Conservation (phyloP, 306 rosid genomes). For the Vicia villosa region DNA sequence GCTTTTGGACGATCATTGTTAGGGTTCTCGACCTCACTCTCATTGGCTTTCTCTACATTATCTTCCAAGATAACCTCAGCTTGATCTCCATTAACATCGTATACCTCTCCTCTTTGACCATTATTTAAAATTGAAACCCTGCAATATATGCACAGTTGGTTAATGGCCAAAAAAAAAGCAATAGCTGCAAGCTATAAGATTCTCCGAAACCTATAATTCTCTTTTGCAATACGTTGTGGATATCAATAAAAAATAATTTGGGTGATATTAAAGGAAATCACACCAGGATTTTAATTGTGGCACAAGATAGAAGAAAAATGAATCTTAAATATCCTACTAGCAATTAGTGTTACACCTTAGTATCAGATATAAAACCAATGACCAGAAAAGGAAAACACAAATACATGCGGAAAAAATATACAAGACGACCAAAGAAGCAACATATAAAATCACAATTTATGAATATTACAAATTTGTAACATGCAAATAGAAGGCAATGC, state of each 20-base stretch:
- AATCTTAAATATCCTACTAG: neutral
- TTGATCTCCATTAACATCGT: slow-evolving; percentile 78
- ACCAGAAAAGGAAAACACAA: no score
- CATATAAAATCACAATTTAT: neutral
- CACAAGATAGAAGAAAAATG: slow-evolving; percentile 15
- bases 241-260: slow-evolving; percentile 2
- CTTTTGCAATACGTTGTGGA: slow-evolving; percentile 1
- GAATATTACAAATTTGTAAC: slow-evolving; percentile 19
- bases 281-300: slow-evolving; percentile 7
- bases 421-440: no score
- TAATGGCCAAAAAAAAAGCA: slow-evolving; percentile 24
- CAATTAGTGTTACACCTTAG: neutral
- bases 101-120: slow-evolving; percentile 89
- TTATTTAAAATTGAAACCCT: slow-evolving; percentile 83
- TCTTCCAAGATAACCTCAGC: slow-evolving; percentile 81
- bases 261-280: slow-evolving; percentile 5
- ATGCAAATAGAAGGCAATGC: slow-evolving; percentile 7
- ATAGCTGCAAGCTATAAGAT: slow-evolving; percentile 12
- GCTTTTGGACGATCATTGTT: slow-evolving; percentile 45
- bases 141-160: slow-evolving; percentile 38
- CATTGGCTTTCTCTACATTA: slow-evolving; percentile 49
- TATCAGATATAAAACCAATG: no score
- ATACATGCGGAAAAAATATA: no score
- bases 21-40: slow-evolving; percentile 49
- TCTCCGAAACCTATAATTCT: slow-evolving; percentile 17